phyloP scores from a whole-genome alignment of 805 yeast genomes.

The Maudiozyma turicensis region DNA sequence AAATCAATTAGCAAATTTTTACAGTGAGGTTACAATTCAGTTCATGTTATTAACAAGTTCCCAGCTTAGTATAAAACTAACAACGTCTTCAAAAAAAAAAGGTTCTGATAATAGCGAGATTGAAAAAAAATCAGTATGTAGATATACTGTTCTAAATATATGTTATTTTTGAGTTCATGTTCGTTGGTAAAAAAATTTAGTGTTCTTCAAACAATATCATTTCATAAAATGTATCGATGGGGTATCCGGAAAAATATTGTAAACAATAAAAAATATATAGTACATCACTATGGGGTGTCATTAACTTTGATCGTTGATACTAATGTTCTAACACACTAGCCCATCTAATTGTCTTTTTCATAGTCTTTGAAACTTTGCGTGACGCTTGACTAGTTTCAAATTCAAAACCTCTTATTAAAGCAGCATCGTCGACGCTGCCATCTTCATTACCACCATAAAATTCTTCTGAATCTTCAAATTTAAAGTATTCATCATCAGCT shows the following conservation, averaged over 20 bases:
- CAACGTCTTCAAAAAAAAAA: neutral
- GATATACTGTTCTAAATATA: too few species aligned
- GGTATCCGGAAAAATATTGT: too few species aligned
- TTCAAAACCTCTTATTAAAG: slow-evolving; percentile 24
- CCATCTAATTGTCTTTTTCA: slow-evolving; percentile 3
- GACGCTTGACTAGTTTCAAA: slow-evolving; percentile 3
- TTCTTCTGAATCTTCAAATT: slow-evolving; percentile 1
- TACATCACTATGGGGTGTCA: too few species aligned
- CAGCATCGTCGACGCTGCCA: slow-evolving; percentile 14
- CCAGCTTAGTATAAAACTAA: neutral
- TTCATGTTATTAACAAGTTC: too few species aligned
- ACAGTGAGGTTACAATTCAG: neutral
- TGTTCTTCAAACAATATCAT: too few species aligned
- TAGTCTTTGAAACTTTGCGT: neutral
- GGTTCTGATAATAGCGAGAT: neutral
- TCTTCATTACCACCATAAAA: neutral
- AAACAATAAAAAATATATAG: too few species aligned
- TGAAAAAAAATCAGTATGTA: too few species aligned
- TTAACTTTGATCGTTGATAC: neutral
- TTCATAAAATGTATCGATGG: too few species aligned
- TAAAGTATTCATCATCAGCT: slow-evolving; percentile 4
- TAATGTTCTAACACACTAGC: neutral
- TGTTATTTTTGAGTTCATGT: too few species aligned
- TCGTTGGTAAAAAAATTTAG: too few species aligned
- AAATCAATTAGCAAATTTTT: neutral